phyloP scores from a whole-genome alignment of 176 grass and related monocot genomes.

The Tillandsia fasciculata region DNA sequence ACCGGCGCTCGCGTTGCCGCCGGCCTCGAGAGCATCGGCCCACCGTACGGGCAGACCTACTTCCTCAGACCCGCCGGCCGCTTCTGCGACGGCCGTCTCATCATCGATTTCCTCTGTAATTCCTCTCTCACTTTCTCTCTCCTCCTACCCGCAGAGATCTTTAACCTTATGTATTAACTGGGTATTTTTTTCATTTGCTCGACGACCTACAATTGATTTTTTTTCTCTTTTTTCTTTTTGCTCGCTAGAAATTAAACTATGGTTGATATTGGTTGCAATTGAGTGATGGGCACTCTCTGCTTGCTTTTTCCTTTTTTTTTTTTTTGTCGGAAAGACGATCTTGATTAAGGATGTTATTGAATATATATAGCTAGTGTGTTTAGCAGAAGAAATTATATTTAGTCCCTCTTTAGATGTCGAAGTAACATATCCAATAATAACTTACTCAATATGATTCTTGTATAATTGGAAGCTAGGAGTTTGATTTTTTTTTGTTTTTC shows the following conservation, averaged over 20 bases:
- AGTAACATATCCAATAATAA: too few relatives aligned
- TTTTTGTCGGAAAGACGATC: too few relatives aligned
- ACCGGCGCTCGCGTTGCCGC: conserved; percentile 71
- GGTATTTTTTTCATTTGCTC: background rate
- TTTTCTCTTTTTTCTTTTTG: background rate
- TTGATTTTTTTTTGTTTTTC: too few relatives aligned
- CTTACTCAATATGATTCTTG: background rate
- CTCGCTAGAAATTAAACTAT: background rate
- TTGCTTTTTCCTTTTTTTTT: too few relatives aligned
- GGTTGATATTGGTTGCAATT: background rate
- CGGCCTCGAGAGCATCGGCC: conserved; percentile 64
- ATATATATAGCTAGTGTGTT: too few relatives aligned
- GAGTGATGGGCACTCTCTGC: too few relatives aligned
- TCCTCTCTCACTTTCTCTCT: background rate
- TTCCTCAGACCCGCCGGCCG: conserved; percentile 64
- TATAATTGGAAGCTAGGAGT: conserved; percentile 3
- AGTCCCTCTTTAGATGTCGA: background rate
- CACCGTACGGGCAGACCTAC: conserved; percentile 80
- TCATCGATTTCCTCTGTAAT: conserved; percentile 91
- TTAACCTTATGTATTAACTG: background rate
- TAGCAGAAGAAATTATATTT: background rate
- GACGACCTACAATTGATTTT: background rate
- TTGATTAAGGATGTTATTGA: too few relatives aligned
- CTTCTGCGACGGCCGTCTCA: conserved; percentile 88
- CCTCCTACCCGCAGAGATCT: background rate